These are phyloP conservation scores for Fusarium heterosporum DNA, from an alignment of 2,329 filamentous ascomycete species.

Conservation along the genomic window DNA sequence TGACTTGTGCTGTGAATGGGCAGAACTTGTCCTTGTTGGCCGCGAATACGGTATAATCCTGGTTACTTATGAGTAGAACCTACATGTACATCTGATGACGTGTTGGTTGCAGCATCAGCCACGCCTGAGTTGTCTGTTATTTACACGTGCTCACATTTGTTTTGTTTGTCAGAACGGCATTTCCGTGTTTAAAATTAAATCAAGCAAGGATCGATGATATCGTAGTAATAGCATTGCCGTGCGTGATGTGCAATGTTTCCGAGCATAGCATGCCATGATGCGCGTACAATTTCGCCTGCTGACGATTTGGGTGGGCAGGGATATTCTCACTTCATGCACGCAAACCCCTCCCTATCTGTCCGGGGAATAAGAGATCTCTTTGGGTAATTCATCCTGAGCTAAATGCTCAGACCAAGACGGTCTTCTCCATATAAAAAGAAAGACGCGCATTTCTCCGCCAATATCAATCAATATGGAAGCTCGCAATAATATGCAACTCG, in stretches of 20 bases:
- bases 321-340: conserved; percentile 26
- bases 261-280: not conserved
- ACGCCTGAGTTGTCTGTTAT: conserved; percentile 2
- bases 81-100: conserved; percentile 4
- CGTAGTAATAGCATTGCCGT: conserved; percentile 7
- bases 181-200: conserved; percentile 1
- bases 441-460: conserved; percentile 15
- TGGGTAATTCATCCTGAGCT: conserved; percentile 14
- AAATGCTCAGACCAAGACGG: conserved; percentile 9
- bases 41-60: not conserved
- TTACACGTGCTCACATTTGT: not conserved
- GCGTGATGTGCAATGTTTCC: conserved; percentile 12
- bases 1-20: not conserved
- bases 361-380: conserved; percentile 16
- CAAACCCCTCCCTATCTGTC: conserved; percentile 1
- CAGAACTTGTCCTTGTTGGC: no score
- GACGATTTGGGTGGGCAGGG: conserved; percentile 19
- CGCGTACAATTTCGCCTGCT: conserved; percentile 20
- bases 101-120: not conserved
- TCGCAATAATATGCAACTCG: conserved; percentile 7
- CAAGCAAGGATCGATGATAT: conserved; percentile 5
- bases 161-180: not conserved
- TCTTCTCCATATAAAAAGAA: conserved; percentile 3
- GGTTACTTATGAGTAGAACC: not conserved
- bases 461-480: conserved; percentile 1